Conservation (phyloP, 2,329 filamentous ascomycete species). For the Ceratocystis diversiconidia region DNA sequence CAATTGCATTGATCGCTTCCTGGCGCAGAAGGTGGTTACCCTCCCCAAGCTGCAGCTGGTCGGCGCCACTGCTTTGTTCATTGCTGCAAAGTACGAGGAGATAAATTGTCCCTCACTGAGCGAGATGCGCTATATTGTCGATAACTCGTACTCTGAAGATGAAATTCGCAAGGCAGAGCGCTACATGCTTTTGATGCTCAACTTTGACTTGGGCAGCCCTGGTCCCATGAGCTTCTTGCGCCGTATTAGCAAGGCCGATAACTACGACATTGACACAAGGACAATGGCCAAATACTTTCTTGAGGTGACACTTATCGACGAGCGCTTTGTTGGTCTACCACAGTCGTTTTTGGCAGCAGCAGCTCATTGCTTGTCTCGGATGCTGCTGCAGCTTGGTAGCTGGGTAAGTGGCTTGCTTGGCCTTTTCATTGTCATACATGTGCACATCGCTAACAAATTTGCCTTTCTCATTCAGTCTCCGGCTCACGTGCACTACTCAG, state of each 20-base stretch:
- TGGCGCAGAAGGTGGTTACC: conserved; percentile 88
- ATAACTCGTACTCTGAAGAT: conserved; percentile 72
- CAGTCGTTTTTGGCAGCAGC: conserved; percentile 85
- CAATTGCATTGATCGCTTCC: conserved; percentile 95
- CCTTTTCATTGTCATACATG: neutral
- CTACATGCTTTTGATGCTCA: conserved; percentile 94
- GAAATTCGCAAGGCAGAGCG: conserved; percentile 95
- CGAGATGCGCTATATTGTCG: conserved; percentile 98
- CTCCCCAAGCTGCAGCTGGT: conserved; percentile 91
- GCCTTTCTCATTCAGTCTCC: conserved; percentile 41
- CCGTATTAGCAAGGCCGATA: conserved; percentile 94
- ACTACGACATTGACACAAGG: conserved; percentile 89
- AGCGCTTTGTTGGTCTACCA: conserved; percentile 82
- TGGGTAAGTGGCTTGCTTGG: conserved; percentile 55
- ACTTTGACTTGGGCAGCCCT: conserved; percentile 95
- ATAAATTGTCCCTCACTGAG: conserved; percentile 92
- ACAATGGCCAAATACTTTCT: conserved; percentile 97
- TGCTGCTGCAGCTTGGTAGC: conserved; percentile 79
- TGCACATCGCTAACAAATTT: neutral
- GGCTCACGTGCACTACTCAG: conserved; percentile 81
- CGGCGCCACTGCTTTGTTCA: conserved; percentile 85
- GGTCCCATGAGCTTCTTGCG: conserved; percentile 97
- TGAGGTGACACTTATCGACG: conserved; percentile 93
- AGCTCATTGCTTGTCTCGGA: conserved; percentile 77
- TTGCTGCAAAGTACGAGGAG: conserved; percentile 96